Base-by-base conservation (phyloP, 192 early-diverging fungal species). In the Phycomyces blakesleeanus region DNA sequence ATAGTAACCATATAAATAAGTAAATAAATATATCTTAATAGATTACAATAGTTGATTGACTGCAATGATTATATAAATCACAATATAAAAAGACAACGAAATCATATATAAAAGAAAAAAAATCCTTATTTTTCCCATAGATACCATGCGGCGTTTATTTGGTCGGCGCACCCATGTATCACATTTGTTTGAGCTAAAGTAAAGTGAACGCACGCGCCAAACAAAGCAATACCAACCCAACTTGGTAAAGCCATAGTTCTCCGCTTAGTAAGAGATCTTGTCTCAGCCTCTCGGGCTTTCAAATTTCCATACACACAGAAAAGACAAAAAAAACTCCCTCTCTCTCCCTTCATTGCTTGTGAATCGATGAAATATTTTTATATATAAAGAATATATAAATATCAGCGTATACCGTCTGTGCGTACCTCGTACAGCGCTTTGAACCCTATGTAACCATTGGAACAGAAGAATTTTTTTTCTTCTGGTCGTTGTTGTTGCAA, bases 401-500 rank as follows among this genome's bases (percentile, higher is more conserved):
- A 47, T 12, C 44, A 47, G 44, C 18, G 44, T 47, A 14, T 3
- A 47, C 44, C 18, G 44, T 47, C 44, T 47, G 44, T 47, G 44
- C 44, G 44, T 47, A 47, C 44, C 44, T 47, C 44, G 44, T 47
- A 47, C 44, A 47, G 44, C 34, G 54, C 54, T 38, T 55, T 38
- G 34, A 55, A 38, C 57, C 37, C 57, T n/a, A 14, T 27, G 27
- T 58, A 40, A 40, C 39, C 40, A 21, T 58, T 27, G 20, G 15
- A 55, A 55, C 34, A 55, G 21, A 6, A 53, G 51, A 53, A 25
- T 22, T 9, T 4, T 5, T 8, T 18, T 8, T 39, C 8, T 21
- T 9, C 11, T 41, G 40, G 40, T 14, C 40, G 12, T 18, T 47
- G 44, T 47, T 47, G 4, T 47, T 47, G 29, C 22, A 54, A n/a